Percentiles rank a stretch among this genome's conserved stretches.
Evolutionary conservation across 352 stramenopile genomes (phyloP).

Genomic region (Phytopythium sindhum): DNA sequence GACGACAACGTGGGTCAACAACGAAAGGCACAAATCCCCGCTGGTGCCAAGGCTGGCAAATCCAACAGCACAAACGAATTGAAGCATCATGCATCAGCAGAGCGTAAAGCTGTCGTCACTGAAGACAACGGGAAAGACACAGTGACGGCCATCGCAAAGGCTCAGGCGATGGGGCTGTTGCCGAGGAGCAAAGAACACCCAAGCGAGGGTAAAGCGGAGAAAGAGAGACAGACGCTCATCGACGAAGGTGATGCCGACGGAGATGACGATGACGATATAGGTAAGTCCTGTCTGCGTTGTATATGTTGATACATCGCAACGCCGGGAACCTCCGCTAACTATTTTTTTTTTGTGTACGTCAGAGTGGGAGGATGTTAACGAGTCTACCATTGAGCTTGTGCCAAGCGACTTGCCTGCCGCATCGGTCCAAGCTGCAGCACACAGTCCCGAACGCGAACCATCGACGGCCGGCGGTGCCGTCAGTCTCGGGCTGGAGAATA

Average conservation of each 20-base stretch:
- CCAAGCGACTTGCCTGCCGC: not conserved
- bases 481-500: not conserved
- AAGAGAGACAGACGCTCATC: not conserved
- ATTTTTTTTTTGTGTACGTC: not conserved
- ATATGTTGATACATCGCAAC: not conserved
- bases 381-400: not conserved
- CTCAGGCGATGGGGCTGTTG: not conserved
- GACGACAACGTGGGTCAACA: not conserved
- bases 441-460: not conserved
- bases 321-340: not conserved
- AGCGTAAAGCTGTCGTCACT: not conserved
- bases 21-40: not conserved
- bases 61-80: not conserved
- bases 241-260: constrained; percentile 19
- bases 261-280: constrained; percentile 34
- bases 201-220: not conserved
- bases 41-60: not conserved
- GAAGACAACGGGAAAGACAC: not conserved
- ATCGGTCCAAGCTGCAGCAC: not conserved
- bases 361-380: constrained; percentile 28
- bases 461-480: not conserved
- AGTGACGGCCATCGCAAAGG: not conserved
- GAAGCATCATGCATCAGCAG: not conserved
- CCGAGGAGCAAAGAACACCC: not conserved
- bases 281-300: not conserved